phyloP scores from a whole-genome alignment of 371 early-diverging fungal species.

The Rhizopus arrhizus region DNA sequence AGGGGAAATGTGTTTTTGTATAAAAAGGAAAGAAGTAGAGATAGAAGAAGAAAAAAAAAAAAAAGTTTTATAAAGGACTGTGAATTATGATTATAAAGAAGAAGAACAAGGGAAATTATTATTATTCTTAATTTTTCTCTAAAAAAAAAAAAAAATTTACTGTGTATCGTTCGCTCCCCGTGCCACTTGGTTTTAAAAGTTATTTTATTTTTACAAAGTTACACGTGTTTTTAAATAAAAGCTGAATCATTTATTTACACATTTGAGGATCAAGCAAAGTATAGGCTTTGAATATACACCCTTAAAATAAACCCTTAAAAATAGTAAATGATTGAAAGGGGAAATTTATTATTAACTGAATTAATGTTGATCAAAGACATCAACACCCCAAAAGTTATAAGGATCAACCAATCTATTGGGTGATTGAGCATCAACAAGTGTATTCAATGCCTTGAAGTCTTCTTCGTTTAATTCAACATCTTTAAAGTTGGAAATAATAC shows the following conservation, averaged over 20 bases:
- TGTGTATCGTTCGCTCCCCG: conserved; percentile 10
- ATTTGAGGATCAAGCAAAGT: no score
- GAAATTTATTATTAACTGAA: conserved; percentile 1
- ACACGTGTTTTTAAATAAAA: conserved; percentile 7
- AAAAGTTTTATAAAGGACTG: not conserved
- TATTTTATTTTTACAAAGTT: conserved; percentile 1
- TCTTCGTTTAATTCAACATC: conserved; percentile 16
- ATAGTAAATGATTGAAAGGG: no score
- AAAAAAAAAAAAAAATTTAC: conserved; percentile 6
- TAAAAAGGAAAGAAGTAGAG: not conserved
- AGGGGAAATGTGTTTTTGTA: not conserved
- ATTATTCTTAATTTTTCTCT: not conserved
- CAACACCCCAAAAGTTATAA: conserved; percentile 34
- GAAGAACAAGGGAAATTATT: no score
- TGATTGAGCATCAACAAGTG: conserved; percentile 12
- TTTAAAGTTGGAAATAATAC: conserved; percentile 40
- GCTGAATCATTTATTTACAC: no score
- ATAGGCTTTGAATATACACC: no score
- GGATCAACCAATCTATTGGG: conserved; percentile 25
- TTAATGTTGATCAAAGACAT: conserved; percentile 34
- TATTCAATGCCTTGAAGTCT: conserved; percentile 21
- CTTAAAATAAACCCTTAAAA: no score
- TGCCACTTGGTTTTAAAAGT: conserved; percentile 7
- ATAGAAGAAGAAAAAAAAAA: not conserved
- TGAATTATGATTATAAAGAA: no score